Evolutionary conservation across 2,329 filamentous ascomycete genomes (phyloP).

Genomic region (Beauveria sp.): DNA sequence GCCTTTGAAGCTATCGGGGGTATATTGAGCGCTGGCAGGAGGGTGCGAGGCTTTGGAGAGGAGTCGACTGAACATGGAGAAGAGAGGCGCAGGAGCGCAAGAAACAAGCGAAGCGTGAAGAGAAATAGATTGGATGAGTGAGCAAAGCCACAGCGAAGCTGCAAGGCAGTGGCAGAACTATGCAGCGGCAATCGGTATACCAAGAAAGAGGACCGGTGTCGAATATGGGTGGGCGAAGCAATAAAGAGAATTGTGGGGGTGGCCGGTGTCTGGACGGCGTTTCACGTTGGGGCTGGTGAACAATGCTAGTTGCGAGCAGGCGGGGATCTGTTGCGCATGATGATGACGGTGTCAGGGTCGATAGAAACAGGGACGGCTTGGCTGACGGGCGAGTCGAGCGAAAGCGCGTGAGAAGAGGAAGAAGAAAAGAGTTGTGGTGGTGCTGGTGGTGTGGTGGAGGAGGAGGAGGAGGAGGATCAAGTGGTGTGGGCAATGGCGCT

Average conservation of each 20-base stretch:
- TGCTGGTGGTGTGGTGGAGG: not conserved
- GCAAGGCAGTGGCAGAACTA: not conserved
- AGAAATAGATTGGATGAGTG: not conserved
- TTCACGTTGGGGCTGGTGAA: constrained; percentile 20
- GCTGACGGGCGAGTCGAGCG: constrained; percentile 5
- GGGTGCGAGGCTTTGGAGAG: constrained; percentile 21
- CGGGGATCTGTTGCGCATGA: constrained; percentile 16
- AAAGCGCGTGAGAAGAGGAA: not conserved
- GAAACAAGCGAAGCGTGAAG: not conserved
- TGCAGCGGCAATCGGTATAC: not conserved
- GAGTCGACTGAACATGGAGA: constrained; percentile 32
- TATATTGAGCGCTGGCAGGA: constrained; percentile 9
- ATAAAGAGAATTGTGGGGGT: constrained; percentile 7
- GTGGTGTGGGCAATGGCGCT: not conserved
- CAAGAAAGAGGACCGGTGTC: not conserved
- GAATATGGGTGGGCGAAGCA: not conserved
- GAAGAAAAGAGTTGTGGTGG: not conserved
- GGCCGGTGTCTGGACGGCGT: constrained; percentile 15
- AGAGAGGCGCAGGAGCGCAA: constrained; percentile 3
- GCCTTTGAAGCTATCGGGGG: constrained; percentile 8
- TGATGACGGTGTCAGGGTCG: constrained; percentile 13
- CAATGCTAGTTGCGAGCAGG: constrained; percentile 18
- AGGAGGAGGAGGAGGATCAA: not conserved
- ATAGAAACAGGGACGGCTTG: constrained; percentile 6
- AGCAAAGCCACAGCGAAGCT: not conserved